These are phyloP conservation scores for Noccaea bulbosa DNA, from an alignment of 345 rosid genomes.

Conservation along the genomic window DNA sequence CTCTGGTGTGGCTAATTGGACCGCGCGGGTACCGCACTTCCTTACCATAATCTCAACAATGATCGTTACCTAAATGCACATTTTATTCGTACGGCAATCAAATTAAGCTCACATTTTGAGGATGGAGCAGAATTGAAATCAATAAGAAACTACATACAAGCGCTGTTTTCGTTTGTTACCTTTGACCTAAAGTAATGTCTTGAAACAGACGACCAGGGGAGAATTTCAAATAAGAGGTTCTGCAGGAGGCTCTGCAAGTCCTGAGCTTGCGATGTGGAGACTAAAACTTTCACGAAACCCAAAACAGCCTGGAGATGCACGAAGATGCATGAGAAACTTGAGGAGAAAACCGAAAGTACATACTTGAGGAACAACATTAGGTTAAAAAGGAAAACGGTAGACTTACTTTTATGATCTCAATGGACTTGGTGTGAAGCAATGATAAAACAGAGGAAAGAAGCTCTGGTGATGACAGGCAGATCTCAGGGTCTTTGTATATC, in stretches of 20 bases:
- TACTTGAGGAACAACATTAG: constrained; percentile 7
- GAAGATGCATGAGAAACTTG: constrained; percentile 29
- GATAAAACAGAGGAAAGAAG: constrained; percentile 74
- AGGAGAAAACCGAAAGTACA: neutral
- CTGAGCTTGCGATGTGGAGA: constrained; percentile 65
- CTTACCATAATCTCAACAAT: constrained; percentile 83
- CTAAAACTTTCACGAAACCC: constrained; percentile 88
- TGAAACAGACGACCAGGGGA: constrained; percentile 84
- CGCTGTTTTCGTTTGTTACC: constrained; percentile 45
- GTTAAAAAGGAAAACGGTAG: neutral
- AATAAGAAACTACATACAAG: constrained; percentile 1
- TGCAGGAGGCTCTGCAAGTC: constrained; percentile 67
- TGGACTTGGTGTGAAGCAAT: constrained; percentile 80
- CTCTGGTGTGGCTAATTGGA: constrained; percentile 67
- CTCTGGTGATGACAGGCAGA: constrained; percentile 62
- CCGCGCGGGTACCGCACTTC: constrained; percentile 81
- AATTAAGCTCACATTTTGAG: constrained; percentile 12
- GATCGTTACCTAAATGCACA: constrained; percentile 64
- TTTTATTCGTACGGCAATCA: constrained; percentile 4
- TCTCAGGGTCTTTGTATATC: constrained; percentile 65
- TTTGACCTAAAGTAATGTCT: constrained; percentile 88
- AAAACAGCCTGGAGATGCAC: constrained; percentile 66
- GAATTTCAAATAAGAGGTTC: constrained; percentile 59
- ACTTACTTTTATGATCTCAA: constrained; percentile 82
- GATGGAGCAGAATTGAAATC: constrained; percentile 9